Conservation (phyloP, 2,329 filamentous ascomycete species). For the Cercospora sojina region DNA sequence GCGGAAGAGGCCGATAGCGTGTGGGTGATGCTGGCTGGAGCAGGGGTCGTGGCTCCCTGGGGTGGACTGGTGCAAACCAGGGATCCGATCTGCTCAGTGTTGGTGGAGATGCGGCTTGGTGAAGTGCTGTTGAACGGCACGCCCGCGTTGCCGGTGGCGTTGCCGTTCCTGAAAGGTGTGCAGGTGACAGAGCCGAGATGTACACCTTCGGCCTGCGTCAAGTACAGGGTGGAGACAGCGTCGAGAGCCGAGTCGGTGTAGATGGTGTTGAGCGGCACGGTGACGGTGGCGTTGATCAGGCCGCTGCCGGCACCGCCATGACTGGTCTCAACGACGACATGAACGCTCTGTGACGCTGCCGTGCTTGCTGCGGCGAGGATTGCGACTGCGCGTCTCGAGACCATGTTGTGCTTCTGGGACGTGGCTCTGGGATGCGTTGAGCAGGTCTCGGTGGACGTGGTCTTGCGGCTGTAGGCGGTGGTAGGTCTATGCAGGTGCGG, state of each 20-base stretch:
- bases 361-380: constrained; percentile 16
- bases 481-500: neutral
- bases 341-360: constrained; percentile 24
- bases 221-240: constrained; percentile 30
- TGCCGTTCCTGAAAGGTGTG: constrained; percentile 24
- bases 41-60: constrained; percentile 1
- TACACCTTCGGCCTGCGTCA: constrained; percentile 26
- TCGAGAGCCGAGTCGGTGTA: constrained; percentile 30
- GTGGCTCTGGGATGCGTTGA: neutral
- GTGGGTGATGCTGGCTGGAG: constrained; percentile 10
- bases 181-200: constrained; percentile 28
- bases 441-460: neutral
- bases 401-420: constrained; percentile 6
- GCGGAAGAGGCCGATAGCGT: constrained; percentile 11
- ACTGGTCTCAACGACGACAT: constrained; percentile 27
- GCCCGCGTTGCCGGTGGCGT: constrained; percentile 27
- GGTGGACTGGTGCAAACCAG: constrained; percentile 25
- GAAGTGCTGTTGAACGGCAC: constrained; percentile 26
- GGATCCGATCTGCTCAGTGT: constrained; percentile 30
- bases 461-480: constrained; percentile 1
- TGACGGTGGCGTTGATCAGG: constrained; percentile 32
- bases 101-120: constrained; percentile 30
- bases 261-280: constrained; percentile 26
- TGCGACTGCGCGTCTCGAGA: constrained; percentile 9
- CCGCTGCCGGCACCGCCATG: constrained; percentile 30